Evolutionary conservation across 805 yeast genomes (phyloP).

Genomic region (Torulaspora maleeae): DNA sequence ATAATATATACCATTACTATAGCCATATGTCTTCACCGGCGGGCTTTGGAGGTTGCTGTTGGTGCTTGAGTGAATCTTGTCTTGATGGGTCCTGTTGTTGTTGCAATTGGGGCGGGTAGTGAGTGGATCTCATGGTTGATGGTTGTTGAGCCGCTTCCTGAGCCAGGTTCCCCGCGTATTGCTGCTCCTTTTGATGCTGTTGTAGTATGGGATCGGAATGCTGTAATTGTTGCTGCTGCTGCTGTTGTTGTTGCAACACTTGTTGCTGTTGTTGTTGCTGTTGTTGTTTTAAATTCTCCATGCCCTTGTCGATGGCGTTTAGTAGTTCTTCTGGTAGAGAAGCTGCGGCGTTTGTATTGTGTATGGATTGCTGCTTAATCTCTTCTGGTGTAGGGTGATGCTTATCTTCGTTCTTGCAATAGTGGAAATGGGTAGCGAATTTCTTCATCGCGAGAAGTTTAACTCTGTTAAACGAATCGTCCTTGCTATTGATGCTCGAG

Average conservation of each 20-base stretch:
- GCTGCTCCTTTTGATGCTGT: conserved; percentile 17
- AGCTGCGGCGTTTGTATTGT: conserved; percentile 27
- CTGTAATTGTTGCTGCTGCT: conserved; percentile 13
- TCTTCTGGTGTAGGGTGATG: conserved; percentile 36
- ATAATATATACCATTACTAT: conserved; percentile 12
- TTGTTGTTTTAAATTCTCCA: conserved; percentile 30
- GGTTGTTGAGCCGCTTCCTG: conserved; percentile 20
- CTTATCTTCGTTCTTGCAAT: conserved; percentile 30
- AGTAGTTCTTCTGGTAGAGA: conserved; percentile 29
- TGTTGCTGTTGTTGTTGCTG: conserved; percentile 19
- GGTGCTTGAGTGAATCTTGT: conserved; percentile 27
- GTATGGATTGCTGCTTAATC: conserved; percentile 31
- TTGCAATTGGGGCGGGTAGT: conserved; percentile 22
- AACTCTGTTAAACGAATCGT: conserved; percentile 34
- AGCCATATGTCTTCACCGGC: conserved; percentile 29
- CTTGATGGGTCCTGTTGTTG: conserved; percentile 16
- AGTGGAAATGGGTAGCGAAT: conserved; percentile 37
- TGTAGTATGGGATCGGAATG: conserved; percentile 16
- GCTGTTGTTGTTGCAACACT: conserved; percentile 12
- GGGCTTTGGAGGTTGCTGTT: conserved; percentile 18
- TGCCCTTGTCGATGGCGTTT: conserved; percentile 32
- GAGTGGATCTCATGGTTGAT: conserved; percentile 13
- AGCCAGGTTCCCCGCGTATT: conserved; percentile 8
- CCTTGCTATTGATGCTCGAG: conserved; percentile 19
- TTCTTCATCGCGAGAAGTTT: conserved; percentile 35